A percentile compares a stretch with the other conserved stretches of the same genome.
phyloP scores from a whole-genome alignment of 495 filamentous ascomycete genomes.

The Corynascus novoguineensis region DNA sequence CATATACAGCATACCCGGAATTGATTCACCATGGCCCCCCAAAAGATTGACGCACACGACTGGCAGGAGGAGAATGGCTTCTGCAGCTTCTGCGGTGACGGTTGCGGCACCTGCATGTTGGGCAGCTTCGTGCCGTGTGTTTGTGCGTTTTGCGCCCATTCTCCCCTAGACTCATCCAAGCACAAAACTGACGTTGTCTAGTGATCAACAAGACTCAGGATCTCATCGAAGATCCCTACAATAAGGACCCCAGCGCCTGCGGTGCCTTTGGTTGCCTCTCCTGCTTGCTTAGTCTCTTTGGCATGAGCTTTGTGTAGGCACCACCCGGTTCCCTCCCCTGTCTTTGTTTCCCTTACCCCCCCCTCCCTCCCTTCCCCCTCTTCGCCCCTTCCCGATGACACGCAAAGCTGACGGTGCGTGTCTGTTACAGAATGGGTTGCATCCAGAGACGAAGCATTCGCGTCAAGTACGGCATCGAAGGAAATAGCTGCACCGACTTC shows the following conservation, averaged over 20 bases:
- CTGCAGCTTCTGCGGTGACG: constrained; percentile 33
- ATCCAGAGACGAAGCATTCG: constrained; percentile 52
- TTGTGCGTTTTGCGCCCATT: constrained; percentile 19
- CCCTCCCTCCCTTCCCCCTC: neutral
- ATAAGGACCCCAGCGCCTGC: constrained; percentile 35
- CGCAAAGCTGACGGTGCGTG: neutral
- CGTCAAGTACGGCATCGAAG: constrained; percentile 49
- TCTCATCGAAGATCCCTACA: constrained; percentile 5
- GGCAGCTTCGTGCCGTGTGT: constrained; percentile 50
- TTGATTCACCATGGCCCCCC: neutral
- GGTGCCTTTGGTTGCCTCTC: constrained; percentile 41
- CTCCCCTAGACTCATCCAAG: neutral
- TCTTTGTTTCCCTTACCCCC: neutral
- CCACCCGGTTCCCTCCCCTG: neutral
- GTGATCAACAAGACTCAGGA: constrained; percentile 42
- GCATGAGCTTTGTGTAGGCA: constrained; percentile 30
- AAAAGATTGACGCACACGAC: constrained; percentile 10
- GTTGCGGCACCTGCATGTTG: constrained; percentile 35
- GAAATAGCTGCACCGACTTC: constrained; percentile 47
- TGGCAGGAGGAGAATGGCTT: constrained; percentile 37
- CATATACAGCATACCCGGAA: too few relatives aligned
- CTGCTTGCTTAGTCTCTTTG: constrained; percentile 23
- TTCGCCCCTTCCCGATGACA: neutral
- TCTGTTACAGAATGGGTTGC: constrained; percentile 36
- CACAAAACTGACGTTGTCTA: neutral